These are phyloP conservation scores for Ammopiptanthus mongolicus DNA, from an alignment of 306 rosid species.

Conservation along the genomic window DNA sequence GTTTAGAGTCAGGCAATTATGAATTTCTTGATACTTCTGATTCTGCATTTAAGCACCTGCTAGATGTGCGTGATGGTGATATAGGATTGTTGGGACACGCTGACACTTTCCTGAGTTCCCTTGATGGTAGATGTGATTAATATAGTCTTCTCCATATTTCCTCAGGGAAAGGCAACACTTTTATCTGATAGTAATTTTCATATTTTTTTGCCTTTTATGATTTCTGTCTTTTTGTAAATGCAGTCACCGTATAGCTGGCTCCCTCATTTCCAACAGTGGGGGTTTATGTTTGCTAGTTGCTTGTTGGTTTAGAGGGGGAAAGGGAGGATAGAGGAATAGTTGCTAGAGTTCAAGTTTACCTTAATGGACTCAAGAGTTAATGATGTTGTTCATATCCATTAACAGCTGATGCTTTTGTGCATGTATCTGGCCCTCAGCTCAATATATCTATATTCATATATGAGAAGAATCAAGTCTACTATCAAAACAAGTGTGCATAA, in stretches of 20 bases:
- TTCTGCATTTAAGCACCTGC: conserved; percentile 39
- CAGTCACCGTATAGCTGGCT: background rate
- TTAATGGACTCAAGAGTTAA: background rate
- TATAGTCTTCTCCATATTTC: conserved; percentile 1
- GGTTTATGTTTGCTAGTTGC: background rate
- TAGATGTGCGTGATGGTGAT: conserved; percentile 37
- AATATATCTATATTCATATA: no score
- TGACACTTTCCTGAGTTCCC: conserved; percentile 28
- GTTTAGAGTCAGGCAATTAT: conserved; percentile 28
- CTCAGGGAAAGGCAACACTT: conserved; percentile 10
- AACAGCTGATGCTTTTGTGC: background rate
- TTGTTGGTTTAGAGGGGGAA: background rate
- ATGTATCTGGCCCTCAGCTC: background rate
- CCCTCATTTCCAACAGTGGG: background rate
- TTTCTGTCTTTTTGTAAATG: conserved; percentile 26
- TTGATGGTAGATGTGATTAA: conserved; percentile 25
- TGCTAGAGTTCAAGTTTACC: conserved; percentile 5
- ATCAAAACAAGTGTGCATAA: no score
- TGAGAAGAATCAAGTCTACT: no score
- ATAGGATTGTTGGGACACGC: conserved; percentile 36
- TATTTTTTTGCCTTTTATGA: background rate
- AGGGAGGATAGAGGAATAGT: conserved; percentile 2
- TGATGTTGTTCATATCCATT: conserved; percentile 9
- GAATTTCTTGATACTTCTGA: conserved; percentile 45
- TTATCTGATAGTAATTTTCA: background rate